A percentile compares a stretch with the other conserved stretches of the same genome.
Evolutionary conservation across 306 rosid species (phyloP).

Genomic region (Gynostemma pentaphyllum): DNA sequence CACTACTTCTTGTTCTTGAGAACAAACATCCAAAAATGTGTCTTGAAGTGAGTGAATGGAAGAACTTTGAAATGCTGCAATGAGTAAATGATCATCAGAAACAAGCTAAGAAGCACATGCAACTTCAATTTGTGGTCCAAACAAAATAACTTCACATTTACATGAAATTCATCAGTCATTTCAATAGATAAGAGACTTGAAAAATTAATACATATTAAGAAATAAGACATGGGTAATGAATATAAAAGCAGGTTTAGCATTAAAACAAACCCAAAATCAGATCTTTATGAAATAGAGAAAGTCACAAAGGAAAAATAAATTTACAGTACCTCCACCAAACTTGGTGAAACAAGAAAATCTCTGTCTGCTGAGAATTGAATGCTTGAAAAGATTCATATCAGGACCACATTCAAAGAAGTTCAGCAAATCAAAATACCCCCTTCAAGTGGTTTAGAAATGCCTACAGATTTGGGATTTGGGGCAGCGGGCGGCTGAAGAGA

Average conservation of each 20-base stretch:
- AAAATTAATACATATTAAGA: too few relatives aligned
- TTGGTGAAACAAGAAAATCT: slow-evolving; percentile 16
- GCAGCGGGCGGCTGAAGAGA: too few relatives aligned
- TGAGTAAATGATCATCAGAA: slow-evolving; percentile 16
- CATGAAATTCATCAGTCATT: neutral
- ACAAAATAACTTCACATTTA: neutral
- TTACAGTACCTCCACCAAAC: slow-evolving; percentile 37
- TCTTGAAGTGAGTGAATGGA: slow-evolving; percentile 31
- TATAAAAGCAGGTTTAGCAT: too few relatives aligned
- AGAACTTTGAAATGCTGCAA: slow-evolving; percentile 32
- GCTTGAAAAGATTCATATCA: slow-evolving; percentile 42
- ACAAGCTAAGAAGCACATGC: neutral
- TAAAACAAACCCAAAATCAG: neutral
- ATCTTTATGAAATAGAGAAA: neutral
- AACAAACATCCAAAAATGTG: slow-evolving; percentile 39
- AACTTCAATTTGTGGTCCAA: neutral
- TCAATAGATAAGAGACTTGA: too few relatives aligned
- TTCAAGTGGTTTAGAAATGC: too few relatives aligned
- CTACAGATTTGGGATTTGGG: neutral
- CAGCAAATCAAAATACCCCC: neutral
- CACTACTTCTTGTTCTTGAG: slow-evolving; percentile 73
- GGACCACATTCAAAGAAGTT: neutral
- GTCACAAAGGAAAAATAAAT: neutral
- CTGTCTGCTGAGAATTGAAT: slow-evolving; percentile 11
- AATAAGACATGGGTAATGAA: neutral